phyloP scores from a whole-genome alignment of 2,329 filamentous ascomycete species.

The Dactylellina drechsleri region DNA sequence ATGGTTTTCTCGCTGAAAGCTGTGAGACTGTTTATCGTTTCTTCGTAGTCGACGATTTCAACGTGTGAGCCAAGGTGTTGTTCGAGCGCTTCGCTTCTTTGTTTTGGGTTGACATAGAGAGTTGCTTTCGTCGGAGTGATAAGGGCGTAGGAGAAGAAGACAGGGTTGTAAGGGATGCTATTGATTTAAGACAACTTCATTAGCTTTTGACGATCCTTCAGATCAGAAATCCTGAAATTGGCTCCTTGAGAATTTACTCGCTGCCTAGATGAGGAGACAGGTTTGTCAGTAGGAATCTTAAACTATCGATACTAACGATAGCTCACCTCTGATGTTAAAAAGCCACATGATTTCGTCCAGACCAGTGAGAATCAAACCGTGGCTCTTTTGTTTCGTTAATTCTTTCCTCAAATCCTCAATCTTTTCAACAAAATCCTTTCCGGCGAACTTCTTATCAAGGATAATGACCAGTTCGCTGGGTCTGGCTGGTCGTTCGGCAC shows the following conservation, averaged over 20 bases:
- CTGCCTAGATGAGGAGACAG: slow-evolving; percentile 19
- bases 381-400: slow-evolving; percentile 85
- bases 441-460: slow-evolving; percentile 77
- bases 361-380: slow-evolving; percentile 90
- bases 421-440: slow-evolving; percentile 84
- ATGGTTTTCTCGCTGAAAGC: slow-evolving; percentile 65
- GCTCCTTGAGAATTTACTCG: slow-evolving; percentile 18
- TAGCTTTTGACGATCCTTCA: too few species aligned
- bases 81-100: slow-evolving; percentile 75
- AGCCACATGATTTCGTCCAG: slow-evolving; percentile 97
- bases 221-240: not conserved
- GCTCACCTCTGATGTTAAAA: slow-evolving; percentile 91
- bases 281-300: not conserved
- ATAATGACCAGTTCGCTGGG: slow-evolving; percentile 80
- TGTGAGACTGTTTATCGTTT: slow-evolving; percentile 81
- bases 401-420: slow-evolving; percentile 88
- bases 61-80: slow-evolving; percentile 77
- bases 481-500: slow-evolving; percentile 73
- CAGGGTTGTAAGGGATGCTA: slow-evolving; percentile 92
- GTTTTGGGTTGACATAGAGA: slow-evolving; percentile 84
- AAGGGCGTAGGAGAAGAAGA: slow-evolving; percentile 96
- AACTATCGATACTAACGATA: slow-evolving; percentile 60
- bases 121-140: slow-evolving; percentile 80
- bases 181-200: slow-evolving; percentile 2
- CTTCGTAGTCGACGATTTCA: slow-evolving; percentile 80